phyloP scores from a whole-genome alignment of 2,329 filamentous ascomycete genomes.

The Fusarium sp. region DNA sequence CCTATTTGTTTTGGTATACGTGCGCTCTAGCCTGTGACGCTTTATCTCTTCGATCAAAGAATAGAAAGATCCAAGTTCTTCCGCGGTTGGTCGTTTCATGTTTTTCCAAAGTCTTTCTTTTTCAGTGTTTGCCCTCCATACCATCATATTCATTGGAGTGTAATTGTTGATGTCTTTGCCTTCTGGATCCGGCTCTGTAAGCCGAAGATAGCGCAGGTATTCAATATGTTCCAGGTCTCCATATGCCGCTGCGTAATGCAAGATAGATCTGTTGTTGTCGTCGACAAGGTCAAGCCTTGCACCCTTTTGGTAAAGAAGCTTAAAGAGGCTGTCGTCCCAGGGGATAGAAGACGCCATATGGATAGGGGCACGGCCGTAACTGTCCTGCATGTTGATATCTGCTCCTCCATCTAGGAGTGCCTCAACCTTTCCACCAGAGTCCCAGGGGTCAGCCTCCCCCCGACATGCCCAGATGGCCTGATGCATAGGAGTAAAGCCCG shows the following conservation, averaged over 20 bases:
- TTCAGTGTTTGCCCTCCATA: background rate
- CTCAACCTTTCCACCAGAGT: background rate
- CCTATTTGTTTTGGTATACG: background rate
- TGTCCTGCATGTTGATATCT: background rate
- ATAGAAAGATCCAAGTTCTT: rapidly evolving
- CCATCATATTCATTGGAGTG: background rate
- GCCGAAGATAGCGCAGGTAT: background rate
- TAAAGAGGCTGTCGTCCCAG: background rate
- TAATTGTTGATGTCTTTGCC: rapidly evolving
- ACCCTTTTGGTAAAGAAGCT: background rate
- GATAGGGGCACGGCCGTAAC: background rate
- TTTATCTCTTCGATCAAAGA: background rate
- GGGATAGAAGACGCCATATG: background rate
- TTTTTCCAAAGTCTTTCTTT: rapidly evolving
- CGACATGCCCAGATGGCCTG: background rate
- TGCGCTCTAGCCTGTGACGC: too few species aligned
- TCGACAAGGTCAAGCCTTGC: background rate
- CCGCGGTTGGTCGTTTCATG: background rate
- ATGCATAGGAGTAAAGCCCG: background rate
- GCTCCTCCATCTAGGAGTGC: background rate
- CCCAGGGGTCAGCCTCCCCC: background rate
- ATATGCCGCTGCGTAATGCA: background rate
- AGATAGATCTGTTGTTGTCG: rapidly evolving
- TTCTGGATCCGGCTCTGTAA: background rate
- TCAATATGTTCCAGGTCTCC: background rate